Percentiles rank a stretch among this genome's conserved stretches.
phyloP scores from a whole-genome alignment of 2,329 filamentous ascomycete species.

The Colletotrichum magnum region DNA sequence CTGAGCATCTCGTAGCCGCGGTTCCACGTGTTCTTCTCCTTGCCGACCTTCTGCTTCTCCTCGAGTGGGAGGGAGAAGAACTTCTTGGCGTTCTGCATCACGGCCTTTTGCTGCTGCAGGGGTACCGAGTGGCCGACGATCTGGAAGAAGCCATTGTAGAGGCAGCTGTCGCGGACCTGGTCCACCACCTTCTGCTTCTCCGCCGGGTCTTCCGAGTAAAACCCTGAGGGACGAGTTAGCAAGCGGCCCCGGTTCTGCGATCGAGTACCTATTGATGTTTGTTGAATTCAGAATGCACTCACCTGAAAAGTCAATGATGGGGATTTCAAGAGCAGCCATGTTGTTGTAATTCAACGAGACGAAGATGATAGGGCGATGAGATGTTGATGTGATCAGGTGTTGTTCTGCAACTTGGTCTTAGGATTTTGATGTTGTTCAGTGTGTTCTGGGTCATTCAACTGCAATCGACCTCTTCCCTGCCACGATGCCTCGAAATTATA shows the following conservation, averaged over 20 bases:
- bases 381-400: not conserved
- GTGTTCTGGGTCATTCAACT: not conserved
- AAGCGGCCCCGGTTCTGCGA: too few relatives aligned
- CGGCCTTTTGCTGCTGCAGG: slow-evolving; percentile 53
- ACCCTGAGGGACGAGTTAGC: slow-evolving; percentile 28
- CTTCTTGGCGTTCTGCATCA: slow-evolving; percentile 57
- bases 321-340: slow-evolving; percentile 43
- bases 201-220: slow-evolving; percentile 42
- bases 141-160: slow-evolving; percentile 67
- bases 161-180: slow-evolving; percentile 58
- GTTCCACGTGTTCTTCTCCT: slow-evolving; percentile 55
- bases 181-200: slow-evolving; percentile 50
- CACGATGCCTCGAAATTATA: slow-evolving; percentile 18
- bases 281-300: not conserved
- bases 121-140: slow-evolving; percentile 63
- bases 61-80: slow-evolving; percentile 62
- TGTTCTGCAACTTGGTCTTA: not conserved
- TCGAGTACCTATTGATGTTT: too few relatives aligned
- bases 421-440: not conserved
- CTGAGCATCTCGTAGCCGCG: slow-evolving; percentile 65
- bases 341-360: not conserved
- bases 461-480: not conserved
- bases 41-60: slow-evolving; percentile 59
- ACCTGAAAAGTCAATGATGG: slow-evolving; percentile 50
- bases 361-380: too few relatives aligned